Conservation (phyloP, 192 early-diverging fungal genomes). For the Dimargaris cristalligena region DNA sequence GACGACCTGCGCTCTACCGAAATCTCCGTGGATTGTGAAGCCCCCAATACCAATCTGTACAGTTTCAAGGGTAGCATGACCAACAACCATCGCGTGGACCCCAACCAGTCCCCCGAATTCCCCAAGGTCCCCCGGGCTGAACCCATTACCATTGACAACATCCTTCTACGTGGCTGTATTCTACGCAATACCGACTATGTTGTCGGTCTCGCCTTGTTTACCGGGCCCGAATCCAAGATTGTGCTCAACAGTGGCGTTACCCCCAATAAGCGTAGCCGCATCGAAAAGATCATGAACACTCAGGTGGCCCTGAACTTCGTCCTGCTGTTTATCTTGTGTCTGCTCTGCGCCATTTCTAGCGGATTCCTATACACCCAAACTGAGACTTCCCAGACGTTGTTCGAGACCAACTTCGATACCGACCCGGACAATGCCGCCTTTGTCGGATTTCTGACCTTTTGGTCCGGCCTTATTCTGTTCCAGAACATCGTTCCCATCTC, state of each 20-base stretch:
- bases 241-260: slow-evolving; percentile 88
- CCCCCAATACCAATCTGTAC: slow-evolving; percentile 76
- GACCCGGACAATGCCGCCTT: slow-evolving; percentile 31
- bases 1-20: slow-evolving; percentile 36
- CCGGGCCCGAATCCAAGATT: slow-evolving; percentile 90
- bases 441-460: slow-evolving; percentile 55
- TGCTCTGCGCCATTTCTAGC: slow-evolving; percentile 46
- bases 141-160: slow-evolving; percentile 55
- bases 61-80: slow-evolving; percentile 60
- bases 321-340: slow-evolving; percentile 53
- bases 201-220: slow-evolving; percentile 74
- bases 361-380: slow-evolving; percentile 40
- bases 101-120: background rate
- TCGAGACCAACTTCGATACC: slow-evolving; percentile 20
- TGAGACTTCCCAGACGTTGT: slow-evolving; percentile 28
- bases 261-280: slow-evolving; percentile 77
- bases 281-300: slow-evolving; percentile 84
- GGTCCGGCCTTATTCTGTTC: slow-evolving; percentile 74
- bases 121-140: slow-evolving; percentile 27
- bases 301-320: slow-evolving; percentile 70
- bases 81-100: slow-evolving; percentile 3
- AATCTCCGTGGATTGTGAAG: slow-evolving; percentile 67
- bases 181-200: slow-evolving; percentile 82
- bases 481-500: slow-evolving; percentile 96
- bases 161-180: slow-evolving; percentile 82